Percentiles rank a stretch among this genome's conserved stretches.
Conservation (phyloP, 257 asterid genomes). For the Solanum appendiculatum region DNA sequence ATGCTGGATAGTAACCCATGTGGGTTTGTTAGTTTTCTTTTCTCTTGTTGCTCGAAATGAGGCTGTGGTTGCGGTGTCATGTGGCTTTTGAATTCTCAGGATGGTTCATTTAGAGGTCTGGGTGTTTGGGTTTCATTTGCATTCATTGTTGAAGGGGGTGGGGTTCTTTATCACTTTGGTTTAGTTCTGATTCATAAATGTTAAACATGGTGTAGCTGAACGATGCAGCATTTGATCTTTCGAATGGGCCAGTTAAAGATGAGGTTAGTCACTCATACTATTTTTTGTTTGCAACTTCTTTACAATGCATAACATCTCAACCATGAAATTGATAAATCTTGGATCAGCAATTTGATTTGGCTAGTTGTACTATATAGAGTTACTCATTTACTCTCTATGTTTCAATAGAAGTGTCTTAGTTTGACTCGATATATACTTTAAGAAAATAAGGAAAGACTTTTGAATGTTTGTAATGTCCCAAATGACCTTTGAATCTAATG, state of each 20-base stretch:
- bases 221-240: conserved; percentile 98
- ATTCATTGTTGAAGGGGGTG: background rate
- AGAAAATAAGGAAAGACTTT: background rate
- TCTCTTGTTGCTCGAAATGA: background rate
- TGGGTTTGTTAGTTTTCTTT: background rate
- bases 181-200: conserved; percentile 2
- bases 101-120: background rate
- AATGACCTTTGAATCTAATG: background rate
- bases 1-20: background rate
- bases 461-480: background rate
- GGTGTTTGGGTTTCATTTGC: background rate
- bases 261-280: conserved; percentile 44
- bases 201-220: conserved; percentile 53
- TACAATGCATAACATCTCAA: background rate
- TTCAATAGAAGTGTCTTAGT: background rate
- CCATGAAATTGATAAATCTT: background rate
- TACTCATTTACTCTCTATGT: background rate
- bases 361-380: background rate
- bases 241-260: conserved; percentile 70
- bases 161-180: background rate
- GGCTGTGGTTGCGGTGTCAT: background rate
- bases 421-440: background rate
- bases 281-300: background rate
- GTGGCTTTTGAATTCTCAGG: background rate
- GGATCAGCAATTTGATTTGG: background rate